Evolutionary conservation across 192 early-diverging fungal species (phyloP).

Genomic region (Lobosporangium transversale): DNA sequence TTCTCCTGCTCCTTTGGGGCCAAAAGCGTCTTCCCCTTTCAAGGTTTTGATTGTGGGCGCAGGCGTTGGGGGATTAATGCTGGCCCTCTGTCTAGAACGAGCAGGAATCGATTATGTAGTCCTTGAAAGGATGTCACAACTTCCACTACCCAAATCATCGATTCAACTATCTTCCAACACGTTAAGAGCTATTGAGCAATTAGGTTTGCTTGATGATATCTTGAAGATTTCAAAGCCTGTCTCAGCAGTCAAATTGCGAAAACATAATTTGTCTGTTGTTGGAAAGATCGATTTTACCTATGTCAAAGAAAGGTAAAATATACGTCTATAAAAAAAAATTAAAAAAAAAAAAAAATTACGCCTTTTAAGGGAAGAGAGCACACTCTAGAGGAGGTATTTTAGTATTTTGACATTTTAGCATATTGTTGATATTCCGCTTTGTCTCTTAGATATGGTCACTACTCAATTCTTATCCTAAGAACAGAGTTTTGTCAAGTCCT

Average conservation of each 20-base stretch:
- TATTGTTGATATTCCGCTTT: too few species aligned
- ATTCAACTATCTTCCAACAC: constrained; percentile 39
- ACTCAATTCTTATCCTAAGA: constrained; percentile 10
- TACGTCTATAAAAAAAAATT: background rate
- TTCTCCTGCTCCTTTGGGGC: background rate
- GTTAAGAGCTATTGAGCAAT: constrained; percentile 18
- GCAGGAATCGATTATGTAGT: constrained; percentile 45
- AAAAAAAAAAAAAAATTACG: background rate
- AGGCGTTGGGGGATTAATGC: constrained; percentile 33
- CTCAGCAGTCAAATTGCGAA: constrained; percentile 13
- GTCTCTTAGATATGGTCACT: constrained; percentile 34
- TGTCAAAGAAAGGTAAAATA: constrained; percentile 27
- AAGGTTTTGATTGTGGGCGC: constrained; percentile 44
- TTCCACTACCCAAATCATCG: constrained; percentile 8
- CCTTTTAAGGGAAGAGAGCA: too few species aligned
- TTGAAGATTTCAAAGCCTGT: constrained; percentile 38
- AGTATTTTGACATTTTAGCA: too few species aligned
- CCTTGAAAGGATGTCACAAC: constrained; percentile 17
- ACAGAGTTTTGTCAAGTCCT: constrained; percentile 25
- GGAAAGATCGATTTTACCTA: constrained; percentile 29
- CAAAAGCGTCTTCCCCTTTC: constrained; percentile 10
- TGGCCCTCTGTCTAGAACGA: constrained; percentile 32
- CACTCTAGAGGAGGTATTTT: too few species aligned
- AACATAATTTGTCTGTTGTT: constrained; percentile 26
- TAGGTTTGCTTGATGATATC: constrained; percentile 36